phyloP scores from a whole-genome alignment of 192 early-diverging fungal species.

The Coemansia sp. region DNA sequence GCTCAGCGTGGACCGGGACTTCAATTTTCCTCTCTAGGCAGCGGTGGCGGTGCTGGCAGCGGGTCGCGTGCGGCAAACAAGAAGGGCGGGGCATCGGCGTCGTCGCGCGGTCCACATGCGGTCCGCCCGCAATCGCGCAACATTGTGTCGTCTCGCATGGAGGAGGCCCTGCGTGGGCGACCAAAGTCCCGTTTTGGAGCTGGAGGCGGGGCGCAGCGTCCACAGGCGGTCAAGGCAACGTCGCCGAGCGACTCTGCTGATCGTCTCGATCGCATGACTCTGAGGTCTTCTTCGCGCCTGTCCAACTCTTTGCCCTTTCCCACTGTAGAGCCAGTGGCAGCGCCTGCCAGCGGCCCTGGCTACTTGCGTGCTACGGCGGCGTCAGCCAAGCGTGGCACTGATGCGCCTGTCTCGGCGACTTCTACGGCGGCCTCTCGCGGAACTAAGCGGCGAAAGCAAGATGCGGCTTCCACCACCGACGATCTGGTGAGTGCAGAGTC shows the following conservation, averaged over 20 bases:
- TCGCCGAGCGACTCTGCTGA: slow-evolving; percentile 2
- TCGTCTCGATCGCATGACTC: slow-evolving; percentile 38
- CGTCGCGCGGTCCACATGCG: slow-evolving; percentile 24
- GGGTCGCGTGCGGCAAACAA: not conserved
- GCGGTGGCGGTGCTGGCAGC: not conserved
- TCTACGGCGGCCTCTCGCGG: slow-evolving; percentile 18
- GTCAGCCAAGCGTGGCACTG: slow-evolving; percentile 41
- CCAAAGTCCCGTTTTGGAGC: slow-evolving; percentile 7
- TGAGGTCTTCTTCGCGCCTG: slow-evolving; percentile 31
- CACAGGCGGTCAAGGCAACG: not conserved
- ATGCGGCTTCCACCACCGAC: slow-evolving; percentile 2
- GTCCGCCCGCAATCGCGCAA: slow-evolving; percentile 37
- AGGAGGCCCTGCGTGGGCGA: slow-evolving; percentile 45
- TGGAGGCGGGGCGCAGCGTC: slow-evolving; percentile 16
- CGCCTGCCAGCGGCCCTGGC: slow-evolving; percentile 23
- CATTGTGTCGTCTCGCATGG: slow-evolving; percentile 44
- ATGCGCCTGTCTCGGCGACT: slow-evolving; percentile 10
- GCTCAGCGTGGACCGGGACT: slow-evolving; percentile 37
- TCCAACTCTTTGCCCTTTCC: not conserved
- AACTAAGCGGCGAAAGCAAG: slow-evolving; percentile 51
- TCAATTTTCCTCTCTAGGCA: slow-evolving; percentile 45
- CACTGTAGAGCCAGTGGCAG: not conserved
- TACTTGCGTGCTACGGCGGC: slow-evolving; percentile 52
- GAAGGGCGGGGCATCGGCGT: not conserved
- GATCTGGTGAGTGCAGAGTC: slow-evolving; percentile 1